Conservation (phyloP, 331 rosid species). For the Prunus yedoensis region DNA sequence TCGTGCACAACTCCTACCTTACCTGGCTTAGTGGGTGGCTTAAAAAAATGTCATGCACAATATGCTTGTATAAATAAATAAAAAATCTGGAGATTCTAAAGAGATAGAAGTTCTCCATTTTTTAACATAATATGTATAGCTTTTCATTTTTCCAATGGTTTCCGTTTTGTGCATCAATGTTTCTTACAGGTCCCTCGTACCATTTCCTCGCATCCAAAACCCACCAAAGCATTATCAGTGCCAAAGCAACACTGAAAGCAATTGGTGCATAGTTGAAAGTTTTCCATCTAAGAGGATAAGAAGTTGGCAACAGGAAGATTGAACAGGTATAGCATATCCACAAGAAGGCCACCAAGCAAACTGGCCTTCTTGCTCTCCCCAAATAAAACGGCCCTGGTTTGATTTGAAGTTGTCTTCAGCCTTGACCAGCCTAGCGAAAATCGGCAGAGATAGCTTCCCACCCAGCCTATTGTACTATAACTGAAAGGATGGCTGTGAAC, state of each 20-base stretch:
- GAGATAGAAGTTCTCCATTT: no score
- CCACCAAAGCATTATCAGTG: slow-evolving; percentile 26
- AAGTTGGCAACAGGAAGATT: slow-evolving; percentile 20
- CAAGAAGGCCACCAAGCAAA: slow-evolving; percentile 25
- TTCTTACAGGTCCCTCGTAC: slow-evolving; percentile 32
- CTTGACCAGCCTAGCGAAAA: slow-evolving; percentile 29
- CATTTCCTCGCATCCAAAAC: slow-evolving; percentile 30
- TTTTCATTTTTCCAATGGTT: not conserved
- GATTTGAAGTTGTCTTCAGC: slow-evolving; percentile 19
- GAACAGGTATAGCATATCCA: slow-evolving; percentile 26
- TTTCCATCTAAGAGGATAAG: slow-evolving; percentile 10
- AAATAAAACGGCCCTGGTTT: slow-evolving; percentile 30
- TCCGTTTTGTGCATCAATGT: slow-evolving; percentile 15
- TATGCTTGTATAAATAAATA: no score
- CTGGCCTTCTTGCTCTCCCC: slow-evolving; percentile 28
- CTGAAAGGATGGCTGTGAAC: slow-evolving; percentile 24
- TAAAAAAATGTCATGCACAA: no score
- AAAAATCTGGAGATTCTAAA: no score
- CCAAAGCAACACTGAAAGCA: slow-evolving; percentile 11
- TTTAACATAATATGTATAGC: no score
- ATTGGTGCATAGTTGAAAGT: slow-evolving; percentile 30
- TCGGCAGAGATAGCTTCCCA: slow-evolving; percentile 27
- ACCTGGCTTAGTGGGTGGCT: no score
- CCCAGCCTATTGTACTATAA: slow-evolving; percentile 30
- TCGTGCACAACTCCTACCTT: no score